Percentiles rank a stretch among this genome's conserved stretches.
phyloP scores from a whole-genome alignment of 108 stramenopile species.

The Fragilariopsis cylindrus region DNA sequence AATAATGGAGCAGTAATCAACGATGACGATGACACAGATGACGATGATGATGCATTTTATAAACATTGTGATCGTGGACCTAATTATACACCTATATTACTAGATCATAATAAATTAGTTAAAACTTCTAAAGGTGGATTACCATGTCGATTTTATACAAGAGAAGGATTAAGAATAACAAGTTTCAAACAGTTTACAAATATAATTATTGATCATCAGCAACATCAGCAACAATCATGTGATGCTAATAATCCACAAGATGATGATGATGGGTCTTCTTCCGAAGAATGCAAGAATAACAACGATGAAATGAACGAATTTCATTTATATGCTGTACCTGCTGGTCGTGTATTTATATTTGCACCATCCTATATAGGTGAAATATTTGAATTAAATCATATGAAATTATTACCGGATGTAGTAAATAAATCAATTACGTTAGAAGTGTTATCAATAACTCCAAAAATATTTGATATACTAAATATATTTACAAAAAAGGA shows the following conservation, averaged over 20 bases:
- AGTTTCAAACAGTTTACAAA: slow-evolving; percentile 39
- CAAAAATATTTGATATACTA: slow-evolving; percentile 73
- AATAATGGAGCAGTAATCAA: too few relatives aligned
- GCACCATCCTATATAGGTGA: slow-evolving; percentile 76
- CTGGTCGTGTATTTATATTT: slow-evolving; percentile 77
- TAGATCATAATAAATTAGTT: slow-evolving; percentile 53
- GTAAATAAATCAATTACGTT: slow-evolving; percentile 39
- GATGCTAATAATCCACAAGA: neutral
- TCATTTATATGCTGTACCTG: slow-evolving; percentile 74
- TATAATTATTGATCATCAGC: neutral
- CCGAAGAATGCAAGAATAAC: neutral
- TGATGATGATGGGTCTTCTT: neutral
- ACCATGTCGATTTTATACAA: slow-evolving; percentile 74
- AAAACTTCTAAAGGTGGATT: slow-evolving; percentile 10
- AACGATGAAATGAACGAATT: neutral
- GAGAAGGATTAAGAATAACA: slow-evolving; percentile 65
- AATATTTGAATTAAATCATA: slow-evolving; percentile 64
- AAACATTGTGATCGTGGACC: slow-evolving; percentile 59
- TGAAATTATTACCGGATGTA: slow-evolving; percentile 19
- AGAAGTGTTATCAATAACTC: slow-evolving; percentile 48
- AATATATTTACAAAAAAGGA: slow-evolving; percentile 68
- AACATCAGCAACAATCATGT: neutral
- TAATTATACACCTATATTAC: slow-evolving; percentile 57
- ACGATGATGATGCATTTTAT: slow-evolving; percentile 12
- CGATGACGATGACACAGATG: slow-evolving; percentile 8